These are phyloP conservation scores for Mimosa pudica DNA, from an alignment of 306 rosid genomes.

Conservation along the genomic window DNA sequence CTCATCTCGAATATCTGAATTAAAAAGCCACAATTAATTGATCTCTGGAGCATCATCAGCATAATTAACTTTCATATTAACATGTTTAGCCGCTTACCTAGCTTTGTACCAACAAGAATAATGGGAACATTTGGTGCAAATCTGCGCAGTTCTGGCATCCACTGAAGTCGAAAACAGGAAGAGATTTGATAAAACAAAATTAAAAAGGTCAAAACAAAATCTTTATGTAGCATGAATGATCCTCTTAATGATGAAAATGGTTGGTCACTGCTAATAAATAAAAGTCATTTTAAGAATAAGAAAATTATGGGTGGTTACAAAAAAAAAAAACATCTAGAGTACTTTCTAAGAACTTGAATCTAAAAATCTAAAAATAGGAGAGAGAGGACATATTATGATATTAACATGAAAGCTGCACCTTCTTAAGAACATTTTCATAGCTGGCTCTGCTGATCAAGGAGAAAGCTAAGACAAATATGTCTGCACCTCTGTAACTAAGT, in stretches of 20 bases:
- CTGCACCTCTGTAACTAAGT: constrained; percentile 96
- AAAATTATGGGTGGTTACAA: not conserved
- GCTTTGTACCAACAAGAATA: constrained; percentile 98
- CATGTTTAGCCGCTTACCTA: constrained; percentile 53
- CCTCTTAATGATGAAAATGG: constrained; percentile 6
- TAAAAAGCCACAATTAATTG: constrained; percentile 13
- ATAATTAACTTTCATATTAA: not conserved
- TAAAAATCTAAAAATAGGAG: constrained; percentile 35
- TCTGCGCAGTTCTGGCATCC: constrained; percentile 98
- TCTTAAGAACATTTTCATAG: constrained; percentile 95
- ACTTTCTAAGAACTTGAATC: constrained; percentile 30
- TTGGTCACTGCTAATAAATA: not conserved
- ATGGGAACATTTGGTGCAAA: constrained; percentile 95
- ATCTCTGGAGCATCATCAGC: constrained; percentile 22
- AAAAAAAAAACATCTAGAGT: not conserved
- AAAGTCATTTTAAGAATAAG: constrained; percentile 11
- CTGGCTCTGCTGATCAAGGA: constrained; percentile 92
- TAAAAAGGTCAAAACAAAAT: not conserved
- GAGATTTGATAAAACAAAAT: not conserved
- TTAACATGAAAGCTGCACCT: constrained; percentile 48
- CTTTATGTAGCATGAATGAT: constrained; percentile 25
- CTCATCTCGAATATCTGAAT: constrained; percentile 83
- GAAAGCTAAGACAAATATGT: constrained; percentile 85
- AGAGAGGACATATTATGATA: not conserved
- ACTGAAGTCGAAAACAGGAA: constrained; percentile 49